These are phyloP conservation scores for Purshia tridentata DNA, from an alignment of 306 rosid genomes.

Conservation along the genomic window DNA sequence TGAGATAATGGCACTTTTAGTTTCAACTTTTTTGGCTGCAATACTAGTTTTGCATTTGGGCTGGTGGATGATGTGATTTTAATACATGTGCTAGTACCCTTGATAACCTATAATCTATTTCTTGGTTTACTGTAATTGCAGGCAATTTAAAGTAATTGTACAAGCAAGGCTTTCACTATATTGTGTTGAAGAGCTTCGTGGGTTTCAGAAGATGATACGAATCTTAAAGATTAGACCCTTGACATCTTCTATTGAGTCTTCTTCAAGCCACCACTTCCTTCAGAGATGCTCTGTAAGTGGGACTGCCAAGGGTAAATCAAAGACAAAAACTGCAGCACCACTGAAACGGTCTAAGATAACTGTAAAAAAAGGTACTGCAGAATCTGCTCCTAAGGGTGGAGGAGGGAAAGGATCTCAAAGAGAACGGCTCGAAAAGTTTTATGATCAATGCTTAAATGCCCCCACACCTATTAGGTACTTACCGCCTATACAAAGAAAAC, in stretches of 20 bases:
- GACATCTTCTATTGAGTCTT: constrained; percentile 20
- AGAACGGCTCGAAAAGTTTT: constrained; percentile 50
- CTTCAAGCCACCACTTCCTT: constrained; percentile 33
- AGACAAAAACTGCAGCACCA: constrained; percentile 31
- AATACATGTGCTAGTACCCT: not conserved
- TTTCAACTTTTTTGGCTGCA: too few species aligned
- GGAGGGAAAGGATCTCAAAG: constrained; percentile 42
- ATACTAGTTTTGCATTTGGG: not conserved
- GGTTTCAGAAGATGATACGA: constrained; percentile 32
- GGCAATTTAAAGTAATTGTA: not conserved
- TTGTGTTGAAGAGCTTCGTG: not conserved
- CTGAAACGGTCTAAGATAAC: constrained; percentile 46
- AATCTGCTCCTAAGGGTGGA: constrained; percentile 13
- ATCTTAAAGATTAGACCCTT: constrained; percentile 31
- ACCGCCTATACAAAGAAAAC: constrained; percentile 38
- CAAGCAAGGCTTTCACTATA: not conserved
- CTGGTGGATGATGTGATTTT: not conserved
- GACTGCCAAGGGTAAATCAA: constrained; percentile 54
- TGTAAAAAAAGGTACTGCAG: constrained; percentile 38
- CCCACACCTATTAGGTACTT: constrained; percentile 68
- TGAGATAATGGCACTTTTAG: too few species aligned
- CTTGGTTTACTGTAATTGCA: constrained; percentile 11
- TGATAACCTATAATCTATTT: not conserved
- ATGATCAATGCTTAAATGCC: constrained; percentile 62
- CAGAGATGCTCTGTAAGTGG: constrained; percentile 51